phyloP scores from a whole-genome alignment of 2,329 filamentous ascomycete species.

The Monosporascus sp. region DNA sequence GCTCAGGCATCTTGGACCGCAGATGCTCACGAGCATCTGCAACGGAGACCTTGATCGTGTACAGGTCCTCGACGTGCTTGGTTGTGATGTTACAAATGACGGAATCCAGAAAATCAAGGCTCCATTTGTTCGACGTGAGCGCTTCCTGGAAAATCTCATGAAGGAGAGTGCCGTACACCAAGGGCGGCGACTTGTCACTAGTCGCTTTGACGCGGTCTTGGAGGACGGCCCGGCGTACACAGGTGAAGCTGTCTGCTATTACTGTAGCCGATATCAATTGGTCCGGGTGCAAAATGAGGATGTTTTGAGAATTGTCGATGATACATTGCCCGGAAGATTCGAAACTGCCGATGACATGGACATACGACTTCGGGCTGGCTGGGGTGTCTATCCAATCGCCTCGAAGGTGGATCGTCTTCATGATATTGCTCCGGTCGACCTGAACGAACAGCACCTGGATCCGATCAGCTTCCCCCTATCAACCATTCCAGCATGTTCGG shows the following conservation, averaged over 20 bases:
- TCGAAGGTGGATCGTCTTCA: constrained; percentile 68
- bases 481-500: constrained; percentile 11
- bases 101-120: constrained; percentile 56
- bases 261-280: constrained; percentile 93
- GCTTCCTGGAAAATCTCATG: constrained; percentile 96
- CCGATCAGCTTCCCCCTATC: constrained; percentile 8
- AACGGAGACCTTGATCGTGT: constrained; percentile 74
- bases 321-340: constrained; percentile 65
- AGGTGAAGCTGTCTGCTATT: constrained; percentile 93
- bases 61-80: constrained; percentile 81
- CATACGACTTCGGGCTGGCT: constrained; percentile 66
- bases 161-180: constrained; percentile 88
- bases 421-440: constrained; percentile 63
- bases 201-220: constrained; percentile 94
- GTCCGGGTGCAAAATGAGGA: constrained; percentile 90
- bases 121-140: constrained; percentile 78
- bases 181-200: constrained; percentile 68
- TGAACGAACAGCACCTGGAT: constrained; percentile 74
- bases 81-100: constrained; percentile 65
- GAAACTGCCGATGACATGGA: constrained; percentile 83
- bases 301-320: constrained; percentile 74
- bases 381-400: constrained; percentile 84
- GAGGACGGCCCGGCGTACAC: constrained; percentile 82
- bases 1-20: constrained; percentile 72
- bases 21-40: constrained; percentile 73